These are phyloP conservation scores for Malus hybrid DNA, from an alignment of 331 rosid genomes.

Conservation along the genomic window DNA sequence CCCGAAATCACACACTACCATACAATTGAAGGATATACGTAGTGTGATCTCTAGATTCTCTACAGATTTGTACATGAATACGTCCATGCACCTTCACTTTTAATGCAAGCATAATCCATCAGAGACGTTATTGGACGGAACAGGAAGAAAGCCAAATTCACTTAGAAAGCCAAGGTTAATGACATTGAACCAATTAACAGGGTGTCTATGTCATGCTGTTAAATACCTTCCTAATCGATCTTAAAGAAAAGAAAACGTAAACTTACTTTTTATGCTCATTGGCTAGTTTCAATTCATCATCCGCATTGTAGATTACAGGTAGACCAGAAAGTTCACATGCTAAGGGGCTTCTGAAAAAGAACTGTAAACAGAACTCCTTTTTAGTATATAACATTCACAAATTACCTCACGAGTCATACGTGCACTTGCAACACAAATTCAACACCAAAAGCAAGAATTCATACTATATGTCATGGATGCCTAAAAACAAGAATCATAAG, in stretches of 20 bases:
- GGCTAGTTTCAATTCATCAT: conserved; percentile 37
- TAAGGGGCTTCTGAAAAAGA: conserved; percentile 71
- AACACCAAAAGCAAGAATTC: not conserved
- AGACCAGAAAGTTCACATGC: conserved; percentile 69
- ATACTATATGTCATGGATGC: not conserved
- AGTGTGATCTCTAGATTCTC: not conserved
- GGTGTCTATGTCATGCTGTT: not conserved
- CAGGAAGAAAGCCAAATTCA: not conserved
- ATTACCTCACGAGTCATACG: not conserved
- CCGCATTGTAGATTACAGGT: conserved; percentile 40
- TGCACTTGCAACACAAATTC: not conserved
- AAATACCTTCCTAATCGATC: not conserved
- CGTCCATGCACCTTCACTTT: not conserved
- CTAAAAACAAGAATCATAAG: not conserved
- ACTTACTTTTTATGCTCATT: conserved; percentile 65
- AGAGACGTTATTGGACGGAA: not conserved
- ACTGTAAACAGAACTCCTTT: conserved; percentile 40
- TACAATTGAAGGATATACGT: not conserved
- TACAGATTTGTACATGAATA: not conserved
- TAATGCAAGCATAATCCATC: not conserved
- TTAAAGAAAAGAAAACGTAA: not conserved
- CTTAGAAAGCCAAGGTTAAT: not conserved
- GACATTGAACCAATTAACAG: not conserved
- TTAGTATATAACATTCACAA: not conserved
- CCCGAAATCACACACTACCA: not conserved